Evolutionary conservation across 2,329 filamentous ascomycete species (phyloP).

Genomic region (Paecilomyces sp.): DNA sequence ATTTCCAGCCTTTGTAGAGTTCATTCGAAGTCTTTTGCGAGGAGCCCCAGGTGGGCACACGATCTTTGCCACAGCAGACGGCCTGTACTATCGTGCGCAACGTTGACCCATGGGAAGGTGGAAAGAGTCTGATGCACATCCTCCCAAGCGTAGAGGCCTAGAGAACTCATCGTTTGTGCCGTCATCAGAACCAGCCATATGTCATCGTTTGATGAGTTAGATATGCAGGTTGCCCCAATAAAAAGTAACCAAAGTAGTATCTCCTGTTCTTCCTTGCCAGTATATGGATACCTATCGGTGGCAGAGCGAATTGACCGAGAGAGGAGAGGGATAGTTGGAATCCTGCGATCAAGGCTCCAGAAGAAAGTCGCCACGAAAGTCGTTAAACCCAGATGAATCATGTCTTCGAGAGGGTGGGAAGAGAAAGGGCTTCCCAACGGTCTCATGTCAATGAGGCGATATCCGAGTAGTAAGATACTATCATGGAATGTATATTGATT

Average conservation of each 20-base stretch:
- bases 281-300: neutral
- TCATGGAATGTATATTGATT: conserved; percentile 2
- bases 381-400: conserved; percentile 5
- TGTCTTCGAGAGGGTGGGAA: conserved; percentile 1
- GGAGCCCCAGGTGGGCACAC: neutral
- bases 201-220: neutral
- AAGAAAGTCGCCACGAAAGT: conserved; percentile 6
- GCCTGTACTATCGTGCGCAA: conserved; percentile 1
- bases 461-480: conserved; percentile 3
- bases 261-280: neutral
- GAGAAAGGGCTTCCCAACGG: neutral
- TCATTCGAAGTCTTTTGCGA: neutral
- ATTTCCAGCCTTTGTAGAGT: neutral
- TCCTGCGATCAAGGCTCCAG: conserved; percentile 3
- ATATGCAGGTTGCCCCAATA: conserved; percentile 2
- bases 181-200: conserved; percentile 3
- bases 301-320: conserved; percentile 1
- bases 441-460: conserved; percentile 3
- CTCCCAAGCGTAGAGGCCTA: conserved; percentile 3
- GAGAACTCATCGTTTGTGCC: neutral
- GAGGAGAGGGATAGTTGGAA: conserved; percentile 4
- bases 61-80: conserved; percentile 3
- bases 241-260: conserved; percentile 6
- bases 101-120: conserved; percentile 5
- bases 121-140: neutral